Evolutionary conservation across 441 rosid species (phyloP), one percentile per base, ranked within the genome.

Genomic region (Mallotus japonicus): DNA sequence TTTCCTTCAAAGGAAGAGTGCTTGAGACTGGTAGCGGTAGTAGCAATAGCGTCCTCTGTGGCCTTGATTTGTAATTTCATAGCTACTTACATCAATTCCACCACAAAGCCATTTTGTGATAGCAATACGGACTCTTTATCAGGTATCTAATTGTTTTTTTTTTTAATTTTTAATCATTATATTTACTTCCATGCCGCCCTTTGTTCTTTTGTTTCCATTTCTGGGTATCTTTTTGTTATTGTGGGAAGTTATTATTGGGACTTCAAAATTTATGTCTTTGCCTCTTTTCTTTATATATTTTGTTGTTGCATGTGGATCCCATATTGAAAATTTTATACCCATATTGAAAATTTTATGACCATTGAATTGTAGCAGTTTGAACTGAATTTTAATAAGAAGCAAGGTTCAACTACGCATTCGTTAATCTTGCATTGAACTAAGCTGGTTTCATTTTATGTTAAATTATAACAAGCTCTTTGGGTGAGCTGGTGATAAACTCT

Each of bases 1-100:
- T 82, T 92, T 77, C 98, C 98, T 53, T 86, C 95, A 5, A 85
- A 81, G 69, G 86, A 77, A 50, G 97, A 92, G 75, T 73, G 86
- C 44, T 74, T 75, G 70, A 85, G 83, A 63, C 85, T 92, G 37
- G 15, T 90, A 4, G 76, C 81, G 0, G 90, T 89, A 13, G 59
- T 92, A 67, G 84, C 83, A 46, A 75, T 94, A 77, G 92, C 99
- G 5, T 86, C 89, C 47, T 74, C 79, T 0, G 91, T 90, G 17
- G 90, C 89, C 72, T 71, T 90, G 28, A 57, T 87, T 73, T 90
- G 96, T 80, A 84, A 79, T 72, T 81, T 84, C 83, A 20, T 90
- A 22, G 72, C 78, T 62, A 66, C 44, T 19, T 67, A 77, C 70
- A 28, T 86, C 47, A 74, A 53, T 74, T 80, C 89, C 73, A 71